These are phyloP conservation scores for Mycosphaerella sp. DNA, from an alignment of 2,329 filamentous ascomycete genomes.

Conservation along the genomic window DNA sequence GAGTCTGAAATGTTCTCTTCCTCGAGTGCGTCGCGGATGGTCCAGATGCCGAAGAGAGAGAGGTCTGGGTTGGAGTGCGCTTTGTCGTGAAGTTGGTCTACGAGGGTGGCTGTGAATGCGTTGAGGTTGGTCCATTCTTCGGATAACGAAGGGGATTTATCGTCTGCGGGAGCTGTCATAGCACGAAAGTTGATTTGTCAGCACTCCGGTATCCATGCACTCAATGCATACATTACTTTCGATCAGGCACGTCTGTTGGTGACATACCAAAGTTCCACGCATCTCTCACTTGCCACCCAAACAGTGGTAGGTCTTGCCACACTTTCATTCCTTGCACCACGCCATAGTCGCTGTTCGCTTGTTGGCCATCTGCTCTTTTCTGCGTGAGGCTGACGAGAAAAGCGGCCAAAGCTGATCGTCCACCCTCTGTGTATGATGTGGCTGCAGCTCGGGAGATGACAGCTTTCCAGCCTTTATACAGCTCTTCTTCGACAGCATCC, in stretches of 20 bases:
- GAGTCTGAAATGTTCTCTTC: slow-evolving; percentile 23
- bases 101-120: slow-evolving; percentile 27
- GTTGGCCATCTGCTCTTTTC: slow-evolving; percentile 16
- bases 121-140: slow-evolving; percentile 29
- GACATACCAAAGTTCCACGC: slow-evolving; percentile 29
- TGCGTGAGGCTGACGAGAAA: slow-evolving; percentile 7
- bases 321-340: slow-evolving; percentile 24
- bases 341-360: slow-evolving; percentile 13
- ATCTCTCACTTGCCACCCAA: slow-evolving; percentile 30
- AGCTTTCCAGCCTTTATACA: slow-evolving; percentile 23
- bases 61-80: slow-evolving; percentile 24
- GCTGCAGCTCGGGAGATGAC: slow-evolving; percentile 21
- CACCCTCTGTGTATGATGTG: slow-evolving; percentile 17
- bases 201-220: neutral
- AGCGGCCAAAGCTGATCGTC: slow-evolving; percentile 4
- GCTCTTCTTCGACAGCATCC: slow-evolving; percentile 20
- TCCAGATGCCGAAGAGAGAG: slow-evolving; percentile 31
- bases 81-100: slow-evolving; percentile 22
- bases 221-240: neutral
- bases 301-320: slow-evolving; percentile 29
- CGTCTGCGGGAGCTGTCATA: slow-evolving; percentile 17
- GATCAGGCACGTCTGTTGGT: neutral
- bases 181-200: neutral
- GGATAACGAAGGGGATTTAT: slow-evolving; percentile 10
- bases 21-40: slow-evolving; percentile 29